Percentiles rank a stretch among this genome's conserved stretches.
Conservation (phyloP, 1,139 yeast genomes). For the Candida sp. region DNA sequence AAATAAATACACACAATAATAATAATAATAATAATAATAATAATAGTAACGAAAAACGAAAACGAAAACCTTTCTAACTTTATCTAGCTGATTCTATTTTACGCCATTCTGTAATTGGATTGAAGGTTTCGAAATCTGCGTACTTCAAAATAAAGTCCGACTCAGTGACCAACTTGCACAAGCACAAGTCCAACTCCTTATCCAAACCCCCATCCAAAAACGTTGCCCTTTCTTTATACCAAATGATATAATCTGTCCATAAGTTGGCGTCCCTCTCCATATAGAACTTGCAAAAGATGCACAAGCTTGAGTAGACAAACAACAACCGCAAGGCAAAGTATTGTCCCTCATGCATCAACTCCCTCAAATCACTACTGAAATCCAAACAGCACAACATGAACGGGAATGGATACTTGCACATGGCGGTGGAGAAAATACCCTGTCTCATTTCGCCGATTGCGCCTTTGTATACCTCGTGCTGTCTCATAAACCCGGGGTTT, state of each 20-base stretch:
- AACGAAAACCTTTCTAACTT: not conserved
- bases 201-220: slow-evolving; percentile 12
- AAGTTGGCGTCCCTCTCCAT: slow-evolving; percentile 10
- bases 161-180: slow-evolving; percentile 8
- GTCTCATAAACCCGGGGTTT: not conserved
- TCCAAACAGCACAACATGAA: not conserved
- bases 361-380: not conserved
- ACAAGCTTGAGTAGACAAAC: slow-evolving; percentile 14
- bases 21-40: no score
- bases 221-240: slow-evolving; percentile 12
- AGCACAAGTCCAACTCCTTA: slow-evolving; percentile 12
- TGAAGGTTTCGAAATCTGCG: not conserved
- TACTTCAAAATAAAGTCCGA: slow-evolving; percentile 1
- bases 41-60: no score
- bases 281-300: slow-evolving; percentile 9
- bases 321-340: slow-evolving; percentile 16
- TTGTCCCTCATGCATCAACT: slow-evolving; percentile 2
- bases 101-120: not conserved
- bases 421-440: not conserved
- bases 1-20: not conserved
- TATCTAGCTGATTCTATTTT: not conserved
- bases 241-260: slow-evolving; percentile 13
- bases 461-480: not conserved
- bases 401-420: slow-evolving; percentile 2
- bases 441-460: not conserved